Base-by-base conservation (phyloP, 352 stramenopile genomes). In the Phytophthora fragariaefolia region DNA sequence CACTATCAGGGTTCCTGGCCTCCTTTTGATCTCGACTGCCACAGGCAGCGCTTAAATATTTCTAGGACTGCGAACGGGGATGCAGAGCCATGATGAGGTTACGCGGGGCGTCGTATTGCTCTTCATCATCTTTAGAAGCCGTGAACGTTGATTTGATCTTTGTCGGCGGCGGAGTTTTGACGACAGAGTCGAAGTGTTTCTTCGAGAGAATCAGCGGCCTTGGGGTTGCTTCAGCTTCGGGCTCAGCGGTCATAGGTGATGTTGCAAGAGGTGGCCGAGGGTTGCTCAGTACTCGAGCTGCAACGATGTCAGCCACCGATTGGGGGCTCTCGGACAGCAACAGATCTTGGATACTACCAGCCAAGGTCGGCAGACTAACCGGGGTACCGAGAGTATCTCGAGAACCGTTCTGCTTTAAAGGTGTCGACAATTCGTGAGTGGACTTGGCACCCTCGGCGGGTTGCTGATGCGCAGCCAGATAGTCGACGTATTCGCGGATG, bases 321-420 rank as follows among this genome's bases (percentile, higher is more conserved):
- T 95, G 87, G 18, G 87, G 85, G 48, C 85, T 93, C 27, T 89
- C 76, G 0, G 71, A 81, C 49, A 93, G 73, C 9, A 93, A 58
- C 36, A 90, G 55, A n/a, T 92, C 78, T 65, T 91, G 79, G 27
- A 91, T 82, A 22, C 74, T 89, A 32, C 77, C 76, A 27, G 73
- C 79, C 18, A 90, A 67, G 2, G 76, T 81, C 1, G 81, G 80
- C 0, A 91, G 72, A 47, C 50, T 87, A 40, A 90, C 67, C n/a
- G 83, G 81, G 1, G 73, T 91, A 17, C 68, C 54, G 13, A 89
- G 69, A 20, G 75, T 77, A 24, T 86, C 79, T 63, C 76, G 71
- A 4, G 57, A 61, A 13, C 32, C 32, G 18, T 34, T 50, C 23
- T 48, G 20, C 28, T 66, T 50, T 6, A 54, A 60, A 34, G 50